Evolutionary conservation across 257 asterid species (phyloP).

Genomic region (Nicotiana noctiflora): DNA sequence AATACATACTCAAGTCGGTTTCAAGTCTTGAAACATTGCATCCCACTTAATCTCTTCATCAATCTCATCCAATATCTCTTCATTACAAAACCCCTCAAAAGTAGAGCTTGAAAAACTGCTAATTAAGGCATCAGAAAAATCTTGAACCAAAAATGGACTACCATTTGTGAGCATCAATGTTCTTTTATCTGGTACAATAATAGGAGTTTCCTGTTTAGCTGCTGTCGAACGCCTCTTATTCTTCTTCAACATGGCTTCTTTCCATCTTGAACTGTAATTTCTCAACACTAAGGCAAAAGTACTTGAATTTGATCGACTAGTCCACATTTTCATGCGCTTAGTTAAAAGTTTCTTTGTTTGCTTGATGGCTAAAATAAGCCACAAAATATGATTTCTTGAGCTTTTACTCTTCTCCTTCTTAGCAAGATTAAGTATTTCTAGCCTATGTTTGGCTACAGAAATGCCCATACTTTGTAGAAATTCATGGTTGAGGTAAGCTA

Average conservation of each 20-base stretch:
- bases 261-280: constrained; percentile 56
- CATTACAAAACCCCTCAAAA: too few species aligned
- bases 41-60: constrained; percentile 53
- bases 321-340: constrained; percentile 20
- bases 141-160: too few species aligned
- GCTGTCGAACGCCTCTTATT: constrained; percentile 20
- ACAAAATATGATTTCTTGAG: constrained; percentile 14
- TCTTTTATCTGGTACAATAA: constrained; percentile 15
- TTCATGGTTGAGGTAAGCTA: constrained; percentile 10
- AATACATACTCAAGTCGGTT: not conserved
- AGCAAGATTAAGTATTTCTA: constrained; percentile 12
- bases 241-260: constrained; percentile 52
- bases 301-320: constrained; percentile 17
- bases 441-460: constrained; percentile 15
- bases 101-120: too few species aligned
- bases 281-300: constrained; percentile 20
- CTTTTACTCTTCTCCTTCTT: not conserved
- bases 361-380: constrained; percentile 44
- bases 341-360: constrained; percentile 37
- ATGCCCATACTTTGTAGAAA: constrained; percentile 19
- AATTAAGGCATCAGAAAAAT: too few species aligned
- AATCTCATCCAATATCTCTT: not conserved
- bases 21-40: not conserved
- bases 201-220: not conserved
- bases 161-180: not conserved